These are phyloP conservation scores for Carallia brachiata DNA, from an alignment of 345 rosid genomes.

Conservation along the genomic window DNA sequence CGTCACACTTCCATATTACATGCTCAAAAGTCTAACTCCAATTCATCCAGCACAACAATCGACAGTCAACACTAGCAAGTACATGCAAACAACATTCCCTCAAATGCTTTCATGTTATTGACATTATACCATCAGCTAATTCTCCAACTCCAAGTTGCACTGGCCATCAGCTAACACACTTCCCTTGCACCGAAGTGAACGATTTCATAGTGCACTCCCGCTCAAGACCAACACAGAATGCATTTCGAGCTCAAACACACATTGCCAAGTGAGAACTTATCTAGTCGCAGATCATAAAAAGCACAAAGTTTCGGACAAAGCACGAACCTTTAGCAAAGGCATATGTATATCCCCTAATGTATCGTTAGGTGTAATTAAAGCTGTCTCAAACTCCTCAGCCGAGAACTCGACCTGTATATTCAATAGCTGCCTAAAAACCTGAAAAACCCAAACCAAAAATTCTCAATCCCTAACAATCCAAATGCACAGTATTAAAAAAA, in stretches of 20 bases:
- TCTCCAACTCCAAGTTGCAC: slow-evolving; percentile 7
- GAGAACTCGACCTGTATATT: slow-evolving; percentile 84
- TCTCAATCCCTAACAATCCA: slow-evolving; percentile 6
- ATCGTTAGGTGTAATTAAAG: slow-evolving; percentile 78
- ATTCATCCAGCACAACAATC: too few species aligned
- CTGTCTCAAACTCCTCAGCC: slow-evolving; percentile 96
- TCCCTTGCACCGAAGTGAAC: slow-evolving; percentile 17
- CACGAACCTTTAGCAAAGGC: slow-evolving; percentile 91
- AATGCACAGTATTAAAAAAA: slow-evolving; percentile 1
- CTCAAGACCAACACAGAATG: not conserved
- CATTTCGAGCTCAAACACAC: too few species aligned
- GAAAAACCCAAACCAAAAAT: slow-evolving; percentile 4
- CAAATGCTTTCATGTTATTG: not conserved
- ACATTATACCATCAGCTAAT: not conserved
- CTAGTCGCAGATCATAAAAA: not conserved
- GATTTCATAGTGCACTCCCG: not conserved
- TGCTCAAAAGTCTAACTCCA: too few species aligned
- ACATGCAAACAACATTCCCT: too few species aligned
- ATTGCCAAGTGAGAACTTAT: not conserved
- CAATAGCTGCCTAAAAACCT: slow-evolving; percentile 88
- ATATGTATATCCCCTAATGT: slow-evolving; percentile 90
- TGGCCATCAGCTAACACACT: slow-evolving; percentile 3
- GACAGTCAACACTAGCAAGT: too few species aligned
- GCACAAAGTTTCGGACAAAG: slow-evolving; percentile 20
- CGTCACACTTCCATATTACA: too few species aligned